Evolutionary conservation across 2,329 filamentous ascomycete species (phyloP), one percentile per base, ranked within the genome.

Genomic region (Pseudogymnoascus sp.): DNA sequence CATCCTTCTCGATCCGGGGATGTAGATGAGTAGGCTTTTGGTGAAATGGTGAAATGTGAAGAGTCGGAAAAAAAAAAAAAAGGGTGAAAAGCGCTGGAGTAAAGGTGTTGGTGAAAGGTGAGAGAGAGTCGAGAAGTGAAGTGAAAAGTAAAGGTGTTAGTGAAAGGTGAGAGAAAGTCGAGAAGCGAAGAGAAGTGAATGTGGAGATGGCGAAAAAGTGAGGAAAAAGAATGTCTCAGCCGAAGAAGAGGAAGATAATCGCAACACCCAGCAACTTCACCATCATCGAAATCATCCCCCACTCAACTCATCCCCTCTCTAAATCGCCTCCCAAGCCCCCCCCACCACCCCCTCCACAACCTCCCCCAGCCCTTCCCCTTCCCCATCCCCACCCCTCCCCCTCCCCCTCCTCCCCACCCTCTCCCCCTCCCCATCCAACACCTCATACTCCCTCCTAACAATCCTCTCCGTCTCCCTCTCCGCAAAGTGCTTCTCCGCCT

Each of bases 371-470:
- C n/a, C 51, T 14, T 14, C 23, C 51, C 23, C 10, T 11, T 14
- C 51, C 23, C 2, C 23, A 31, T 6, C 7, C 23, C 4, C 48
- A 57, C 8, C 5, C 51, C 13, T 11, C 51, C 69, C 72, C 7
- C 45, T 63, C 65, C 67, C 70, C 65, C 68, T 71, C 45, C 67
- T 67, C 65, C 70, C 70, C 4, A 61, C 65, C 7, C 64, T 69
- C 68, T 74, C 72, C 3, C 73, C 73, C 4, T 70, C 64, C n/a
- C 65, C 66, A 65, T 75, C 73, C 28, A 75, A 60, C 16, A 75
- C 71, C 66, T 74, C 73, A 54, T 73, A 75, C 61, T 75, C 73
- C 6, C 67, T 70, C 51, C 67, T 68, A 7, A 75, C 65, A 37
- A 75, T 71, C 63, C 68, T 69, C 23, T 75, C 73, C 1, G 71